Base-by-base conservation (phyloP, 257 asterid species). In the Lavandula angustifolia region DNA sequence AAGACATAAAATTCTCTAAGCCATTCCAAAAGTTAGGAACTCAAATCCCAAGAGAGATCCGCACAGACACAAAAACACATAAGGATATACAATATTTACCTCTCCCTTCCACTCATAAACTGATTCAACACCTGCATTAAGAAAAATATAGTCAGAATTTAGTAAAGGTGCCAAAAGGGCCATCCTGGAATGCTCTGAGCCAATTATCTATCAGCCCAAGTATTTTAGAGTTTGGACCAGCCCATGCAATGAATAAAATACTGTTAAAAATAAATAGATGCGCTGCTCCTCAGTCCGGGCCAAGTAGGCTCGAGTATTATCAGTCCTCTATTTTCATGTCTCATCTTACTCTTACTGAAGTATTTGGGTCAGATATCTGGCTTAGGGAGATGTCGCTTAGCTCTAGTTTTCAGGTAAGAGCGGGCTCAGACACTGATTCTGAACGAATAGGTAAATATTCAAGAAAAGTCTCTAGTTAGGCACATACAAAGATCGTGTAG, bases 91-190 rank as follows among this genome's bases (percentile, higher is more conserved):
- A 18, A 35, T 44, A 43, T 38, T 73, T 78, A 92, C 98, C 89
- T 92, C 88, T 71, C 98, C 98, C 60, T 89, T 78, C 98, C 98
- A 92, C 85, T 86, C 92, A 51, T 88, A 92, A 55, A 88, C 77
- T 14, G 98, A 88, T 54, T 88, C 98, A 12, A 92, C 73, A 9
- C 98, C 98, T 92, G 92, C 76, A 80, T 22, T 62, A 31, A 50
- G 18, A 59, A 62, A 11, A 73, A 57, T 0, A 12, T 17, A 2
- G 37, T 33, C 43, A 27, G 10, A 1, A 8, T 35, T 18, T 57
- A 38, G 49, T 57, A 35, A 12, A 38, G n/a, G 29, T 40, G 9
- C 11, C 43, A 54, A 33, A 58, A 10, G 17, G 32, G 18, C 9
- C 62, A n/a, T 12, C 18, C 13, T 7, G 1, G 52, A 47, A 7